Evolutionary conservation across 768 basidiomycete genomes (phyloP).

Genomic region (Clavulina sp.): DNA sequence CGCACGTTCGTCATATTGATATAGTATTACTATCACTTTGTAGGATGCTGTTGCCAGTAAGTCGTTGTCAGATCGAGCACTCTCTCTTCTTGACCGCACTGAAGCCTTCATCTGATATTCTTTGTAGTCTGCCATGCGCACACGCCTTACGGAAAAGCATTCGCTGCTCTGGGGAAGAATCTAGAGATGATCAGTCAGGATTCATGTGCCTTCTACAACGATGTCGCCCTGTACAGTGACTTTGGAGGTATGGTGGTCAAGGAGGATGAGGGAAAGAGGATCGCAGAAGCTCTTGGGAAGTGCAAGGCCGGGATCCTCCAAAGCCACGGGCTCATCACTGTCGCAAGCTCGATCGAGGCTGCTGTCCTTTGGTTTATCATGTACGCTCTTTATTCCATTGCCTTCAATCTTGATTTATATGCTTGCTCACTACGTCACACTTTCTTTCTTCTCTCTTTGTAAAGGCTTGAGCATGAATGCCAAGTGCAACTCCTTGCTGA

Average conservation of each 20-base stretch:
- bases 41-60: not conserved
- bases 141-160: not conserved
- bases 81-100: not conserved
- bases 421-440: not conserved
- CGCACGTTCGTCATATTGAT: not conserved
- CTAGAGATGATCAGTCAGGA: conserved; percentile 31
- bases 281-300: conserved; percentile 26
- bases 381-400: conserved; percentile 8
- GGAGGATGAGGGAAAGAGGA: conserved; percentile 27
- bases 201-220: conserved; percentile 27
- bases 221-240: conserved; percentile 27
- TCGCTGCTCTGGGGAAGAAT: not conserved
- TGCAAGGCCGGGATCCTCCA: conserved; percentile 28
- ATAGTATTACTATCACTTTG: not conserved
- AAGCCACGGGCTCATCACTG: conserved; percentile 21
- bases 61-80: not conserved
- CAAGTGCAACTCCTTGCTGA: conserved; percentile 31
- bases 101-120: not conserved
- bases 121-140: not conserved
- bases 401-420: not conserved
- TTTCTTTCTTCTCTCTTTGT: not conserved
- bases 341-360: conserved; percentile 26
- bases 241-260: conserved; percentile 34
- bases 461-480: conserved; percentile 26
- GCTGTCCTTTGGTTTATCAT: conserved; percentile 25